These are phyloP conservation scores for Carex parvula DNA, from an alignment of 176 grass and related monocot genomes.

Conservation along the genomic window DNA sequence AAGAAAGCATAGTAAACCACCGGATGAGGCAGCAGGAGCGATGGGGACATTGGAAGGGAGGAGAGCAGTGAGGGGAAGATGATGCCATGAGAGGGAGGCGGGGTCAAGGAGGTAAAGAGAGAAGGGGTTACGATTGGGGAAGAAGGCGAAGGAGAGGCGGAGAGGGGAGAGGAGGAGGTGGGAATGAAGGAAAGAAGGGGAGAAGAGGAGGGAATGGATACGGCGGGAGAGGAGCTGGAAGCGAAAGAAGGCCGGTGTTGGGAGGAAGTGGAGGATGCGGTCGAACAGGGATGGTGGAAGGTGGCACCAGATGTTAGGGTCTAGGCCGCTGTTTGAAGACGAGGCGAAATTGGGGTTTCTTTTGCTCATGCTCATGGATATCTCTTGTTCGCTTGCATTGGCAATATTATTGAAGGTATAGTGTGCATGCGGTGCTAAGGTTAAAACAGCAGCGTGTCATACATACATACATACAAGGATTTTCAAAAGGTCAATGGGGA, in stretches of 20 bases:
- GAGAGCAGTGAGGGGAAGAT: slow-evolving; percentile 43
- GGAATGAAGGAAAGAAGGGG: slow-evolving; percentile 74
- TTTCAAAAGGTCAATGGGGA: no score
- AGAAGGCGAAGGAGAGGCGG: slow-evolving; percentile 80
- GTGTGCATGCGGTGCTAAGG: no score
- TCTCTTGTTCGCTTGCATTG: no score
- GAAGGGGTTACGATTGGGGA: slow-evolving; percentile 23
- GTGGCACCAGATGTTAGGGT: slow-evolving; percentile 70
- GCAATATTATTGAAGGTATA: no score
- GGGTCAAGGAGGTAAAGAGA: slow-evolving; percentile 58
- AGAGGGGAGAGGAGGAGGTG: slow-evolving; percentile 76
- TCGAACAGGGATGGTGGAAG: slow-evolving; percentile 74
- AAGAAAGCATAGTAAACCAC: slow-evolving; percentile 69
- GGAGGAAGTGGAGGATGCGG: slow-evolving; percentile 74
- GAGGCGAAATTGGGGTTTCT: no score
- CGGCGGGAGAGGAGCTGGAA: slow-evolving; percentile 60
- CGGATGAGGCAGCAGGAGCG: slow-evolving; percentile 60
- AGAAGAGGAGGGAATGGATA: slow-evolving; percentile 81
- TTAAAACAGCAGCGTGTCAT: no score
- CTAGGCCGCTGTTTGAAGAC: slow-evolving; percentile 25
- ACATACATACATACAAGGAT: no score
- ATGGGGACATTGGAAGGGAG: slow-evolving; percentile 20
- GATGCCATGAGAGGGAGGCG: slow-evolving; percentile 44
- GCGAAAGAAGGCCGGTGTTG: slow-evolving; percentile 65
- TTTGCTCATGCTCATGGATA: no score